These are phyloP conservation scores for Coemansia brasiliensis DNA, from an alignment of 192 early-diverging fungal genomes.

Conservation along the genomic window DNA sequence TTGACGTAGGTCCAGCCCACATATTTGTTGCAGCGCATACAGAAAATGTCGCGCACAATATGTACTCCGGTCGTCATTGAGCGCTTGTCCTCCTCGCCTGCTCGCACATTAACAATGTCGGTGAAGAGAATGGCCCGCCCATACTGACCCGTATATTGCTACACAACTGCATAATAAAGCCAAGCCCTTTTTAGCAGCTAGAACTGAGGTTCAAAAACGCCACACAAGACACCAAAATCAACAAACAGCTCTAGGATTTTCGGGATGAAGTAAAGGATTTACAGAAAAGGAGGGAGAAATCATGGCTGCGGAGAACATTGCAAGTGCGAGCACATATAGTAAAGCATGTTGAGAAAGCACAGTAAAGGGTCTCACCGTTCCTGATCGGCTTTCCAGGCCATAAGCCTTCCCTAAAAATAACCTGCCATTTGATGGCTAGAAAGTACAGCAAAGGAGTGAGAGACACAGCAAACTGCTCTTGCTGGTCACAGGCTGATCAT, in stretches of 20 bases:
- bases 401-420: background rate
- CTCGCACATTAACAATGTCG: slow-evolving; percentile 36
- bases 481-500: slow-evolving; percentile 29
- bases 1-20: slow-evolving; percentile 52
- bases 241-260: background rate
- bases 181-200: too few relatives aligned
- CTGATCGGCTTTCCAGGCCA: background rate
- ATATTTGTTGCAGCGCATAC: slow-evolving; percentile 48
- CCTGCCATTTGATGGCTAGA: background rate
- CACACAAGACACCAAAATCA: background rate
- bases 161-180: slow-evolving; percentile 7
- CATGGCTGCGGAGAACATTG: background rate
- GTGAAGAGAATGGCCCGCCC: slow-evolving; percentile 37
- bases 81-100: slow-evolving; percentile 46
- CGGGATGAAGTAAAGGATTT: background rate
- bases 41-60: slow-evolving; percentile 43
- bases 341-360: too few relatives aligned
- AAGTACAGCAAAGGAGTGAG: too few relatives aligned
- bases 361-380: too few relatives aligned
- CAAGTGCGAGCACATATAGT: too few relatives aligned
- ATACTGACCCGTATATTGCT: slow-evolving; percentile 52
- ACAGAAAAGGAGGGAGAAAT: background rate
- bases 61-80: slow-evolving; percentile 51
- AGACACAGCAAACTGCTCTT: too few relatives aligned
- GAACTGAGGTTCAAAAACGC: background rate